A percentile compares a stretch with the other conserved stretches of the same genome.
These are phyloP conservation scores for Gracilaria caudata DNA, from an alignment of 23 red algal genomes.

Conservation along the genomic window DNA sequence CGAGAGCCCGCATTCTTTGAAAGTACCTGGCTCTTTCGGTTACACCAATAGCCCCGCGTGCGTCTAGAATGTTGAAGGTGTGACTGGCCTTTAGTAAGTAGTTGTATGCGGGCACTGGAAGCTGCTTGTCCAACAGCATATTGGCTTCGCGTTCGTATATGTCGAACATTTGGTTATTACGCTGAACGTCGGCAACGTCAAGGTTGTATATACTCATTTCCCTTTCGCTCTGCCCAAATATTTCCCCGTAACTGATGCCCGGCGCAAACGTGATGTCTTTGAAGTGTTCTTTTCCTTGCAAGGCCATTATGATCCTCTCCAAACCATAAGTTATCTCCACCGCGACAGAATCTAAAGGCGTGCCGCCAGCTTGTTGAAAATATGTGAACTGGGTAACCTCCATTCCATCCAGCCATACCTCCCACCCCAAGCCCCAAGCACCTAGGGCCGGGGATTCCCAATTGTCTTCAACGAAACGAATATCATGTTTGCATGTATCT, in stretches of 20 bases:
- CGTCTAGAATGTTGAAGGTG: constrained; percentile 95
- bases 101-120: constrained; percentile 95
- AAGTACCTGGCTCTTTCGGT: constrained; percentile 95
- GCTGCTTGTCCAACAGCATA: constrained; percentile 67
- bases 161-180: constrained; percentile 79
- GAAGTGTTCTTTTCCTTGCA: constrained; percentile 89
- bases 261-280: constrained; percentile 92
- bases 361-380: constrained; percentile 96
- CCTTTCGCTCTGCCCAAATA: constrained; percentile 89
- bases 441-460: constrained; percentile 97
- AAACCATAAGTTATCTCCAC: constrained; percentile 99
- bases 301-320: constrained; percentile 93
- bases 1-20: constrained; percentile 85
- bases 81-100: constrained; percentile 95
- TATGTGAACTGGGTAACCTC: constrained; percentile 99
- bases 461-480: constrained; percentile 99
- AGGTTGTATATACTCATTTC: constrained; percentile 98
- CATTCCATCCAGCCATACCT: constrained; percentile 98
- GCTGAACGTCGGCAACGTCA: constrained; percentile 88
- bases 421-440: constrained; percentile 99
- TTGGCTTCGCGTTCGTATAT: constrained; percentile 89
- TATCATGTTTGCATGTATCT: constrained; percentile 86
- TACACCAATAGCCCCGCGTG: constrained; percentile 95
- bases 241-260: constrained; percentile 88
- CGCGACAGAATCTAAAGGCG: constrained; percentile 77